Base-by-base conservation (phyloP, 768 basidiomycete genomes). In the Tricholoma sp. region DNA sequence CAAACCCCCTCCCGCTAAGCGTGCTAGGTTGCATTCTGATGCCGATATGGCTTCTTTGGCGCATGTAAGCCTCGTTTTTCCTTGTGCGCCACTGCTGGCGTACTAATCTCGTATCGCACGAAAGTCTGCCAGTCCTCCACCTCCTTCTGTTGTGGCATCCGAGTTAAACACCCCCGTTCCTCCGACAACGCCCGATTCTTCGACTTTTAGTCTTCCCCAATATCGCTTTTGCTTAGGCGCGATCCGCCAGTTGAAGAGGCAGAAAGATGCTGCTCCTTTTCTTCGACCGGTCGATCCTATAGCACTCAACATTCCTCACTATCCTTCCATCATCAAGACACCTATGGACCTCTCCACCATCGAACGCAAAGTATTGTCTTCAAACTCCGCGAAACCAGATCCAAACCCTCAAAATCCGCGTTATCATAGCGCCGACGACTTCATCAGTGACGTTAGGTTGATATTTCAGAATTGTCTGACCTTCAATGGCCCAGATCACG, bases 291-390 rank as follows among this genome's bases (percentile, higher is more conserved):
- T 99, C 56, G 97, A 99, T 70, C 80, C 86, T 19, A 80, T 94
- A 62, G 88, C 84, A 7, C 76, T 93, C 63, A 84, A 83, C 59
- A 84, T 92, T 59, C 96, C 94, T 8, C 93, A 96, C 69, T 99
- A 99, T 65, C 83, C 83, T 34, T 79, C 79, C 46, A 84, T 98
- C 67, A 83, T 99, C 73, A 91, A 86, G 67, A 83, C 80, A 24
- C 97, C 97, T 0, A 98, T 98, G 92, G 97, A 98, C 69, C 81
- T 99, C 47, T 80, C 85, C 3, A 97, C 96, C 45, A 83, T 98
- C 57, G 96, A 98, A 73, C 83, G 83, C 65, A 97, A 98, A 74
- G 78, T 98, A 43, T 65, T 63, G 32, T 83, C 88, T 0, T 91
- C 91, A 12, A 95, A 92, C 65, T 86, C 89, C 2, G 64, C 74